Evolutionary conservation across 768 basidiomycete species (phyloP).

Genomic region (Pholiota molesta): DNA sequence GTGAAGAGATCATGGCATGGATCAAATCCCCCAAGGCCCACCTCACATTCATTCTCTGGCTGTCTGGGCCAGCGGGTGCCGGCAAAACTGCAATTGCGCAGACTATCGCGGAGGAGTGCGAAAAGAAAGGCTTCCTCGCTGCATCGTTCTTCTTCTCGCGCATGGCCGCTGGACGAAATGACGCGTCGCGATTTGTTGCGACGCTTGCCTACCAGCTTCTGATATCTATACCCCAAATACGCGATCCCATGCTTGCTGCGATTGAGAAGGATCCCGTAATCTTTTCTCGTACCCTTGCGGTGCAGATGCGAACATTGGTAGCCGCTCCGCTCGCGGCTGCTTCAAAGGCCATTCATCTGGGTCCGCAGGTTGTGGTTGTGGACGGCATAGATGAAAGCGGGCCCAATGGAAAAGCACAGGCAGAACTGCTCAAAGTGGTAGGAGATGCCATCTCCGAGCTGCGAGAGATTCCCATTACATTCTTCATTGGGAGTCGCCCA

Average conservation of each 20-base stretch:
- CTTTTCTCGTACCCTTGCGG: not conserved
- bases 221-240: not conserved
- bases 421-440: not conserved
- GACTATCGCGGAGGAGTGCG: not conserved
- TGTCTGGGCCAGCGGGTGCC: not conserved
- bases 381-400: not conserved
- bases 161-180: not conserved
- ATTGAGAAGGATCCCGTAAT: not conserved
- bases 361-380: not conserved
- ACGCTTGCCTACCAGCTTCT: not conserved
- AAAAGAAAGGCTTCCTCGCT: not conserved
- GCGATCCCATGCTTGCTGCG: not conserved
- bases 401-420: not conserved
- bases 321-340: not conserved
- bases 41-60: not conserved
- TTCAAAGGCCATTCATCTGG: not conserved
- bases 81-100: not conserved
- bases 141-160: constrained; percentile 1
- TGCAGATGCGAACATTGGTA: not conserved
- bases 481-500: not conserved
- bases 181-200: not conserved
- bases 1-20: not conserved
- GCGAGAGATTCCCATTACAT: not conserved
- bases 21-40: not conserved
- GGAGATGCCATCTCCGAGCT: no score